Base-by-base conservation (phyloP, 163 green algal species). In the Coccomyxa subellipsoidea region DNA sequence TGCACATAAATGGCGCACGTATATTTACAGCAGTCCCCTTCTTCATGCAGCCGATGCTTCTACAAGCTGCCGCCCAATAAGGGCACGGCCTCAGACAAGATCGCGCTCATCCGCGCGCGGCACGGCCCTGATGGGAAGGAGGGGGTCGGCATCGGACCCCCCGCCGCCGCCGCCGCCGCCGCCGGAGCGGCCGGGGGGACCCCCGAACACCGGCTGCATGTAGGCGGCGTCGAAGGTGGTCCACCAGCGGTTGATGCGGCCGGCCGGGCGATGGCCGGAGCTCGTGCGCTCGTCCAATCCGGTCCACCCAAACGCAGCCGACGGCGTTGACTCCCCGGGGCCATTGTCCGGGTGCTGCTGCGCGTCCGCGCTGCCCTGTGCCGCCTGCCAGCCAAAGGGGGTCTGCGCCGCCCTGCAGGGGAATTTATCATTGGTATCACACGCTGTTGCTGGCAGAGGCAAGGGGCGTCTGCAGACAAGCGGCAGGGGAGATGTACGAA, bases 201-300 rank as follows among this genome's bases (percentile, higher is more conserved):
- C 70, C 27, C 70, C 70, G 40, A 77, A 77, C 70, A 77, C 70
- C 32, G 70, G 70, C 86, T 89, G 89, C 88, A 93, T 91, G 21
- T 86, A 85, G 7, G 78, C 38, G 35, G 83, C 79, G 75, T 93
- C 89, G 84, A 93, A 90, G 0, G 54, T 39, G 34, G 82, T 84
- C 89, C 89, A 92, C 77, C 81, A 90, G 15, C 73, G n/a, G 76
- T 71, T 73, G 39, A 71, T 72, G 40, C 76, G 76, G 10, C 39
- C 75, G 3, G 66, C 66, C 32, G 66, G 29, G n/a, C 32, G 32
- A n/a, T 27, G 27, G 10, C 70, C 70, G 32, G 18, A n/a, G 32
- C 70, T 40, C 7, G 10, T 40, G 31, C 70, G 32, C 21, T 77
- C 70, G 32, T 77, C 70, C 70, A 77, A 7, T 8, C 70, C 70